phyloP scores from a whole-genome alignment of 805 yeast genomes.

The Jamesozyma rosinii region DNA sequence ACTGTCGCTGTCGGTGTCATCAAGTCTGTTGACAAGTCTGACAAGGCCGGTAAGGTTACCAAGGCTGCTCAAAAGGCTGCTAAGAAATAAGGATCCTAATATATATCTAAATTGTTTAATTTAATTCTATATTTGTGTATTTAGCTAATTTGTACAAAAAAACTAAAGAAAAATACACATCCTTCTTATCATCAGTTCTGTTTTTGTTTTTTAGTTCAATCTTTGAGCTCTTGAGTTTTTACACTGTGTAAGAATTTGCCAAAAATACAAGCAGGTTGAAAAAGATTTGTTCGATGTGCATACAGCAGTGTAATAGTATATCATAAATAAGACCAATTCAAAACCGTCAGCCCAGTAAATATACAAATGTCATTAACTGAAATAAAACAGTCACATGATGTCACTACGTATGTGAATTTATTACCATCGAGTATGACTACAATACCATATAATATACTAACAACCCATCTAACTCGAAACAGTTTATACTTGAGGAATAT shows the following conservation, averaged over 20 bases:
- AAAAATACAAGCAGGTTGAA: too few relatives aligned
- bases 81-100: conserved; percentile 27
- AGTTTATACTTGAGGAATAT: conserved; percentile 17
- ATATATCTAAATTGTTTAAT: not conserved
- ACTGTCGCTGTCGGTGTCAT: conserved; percentile 99
- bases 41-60: conserved; percentile 39
- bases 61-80: conserved; percentile 20
- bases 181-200: not conserved
- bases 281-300: too few relatives aligned
- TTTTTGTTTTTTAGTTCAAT: too few relatives aligned
- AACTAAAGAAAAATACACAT: not conserved
- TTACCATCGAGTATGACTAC: not conserved
- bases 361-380: not conserved
- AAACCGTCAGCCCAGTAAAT: not conserved
- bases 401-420: not conserved
- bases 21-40: conserved; percentile 86
- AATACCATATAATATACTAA: too few relatives aligned
- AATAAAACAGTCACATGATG: not conserved
- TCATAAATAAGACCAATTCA: too few relatives aligned
- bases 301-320: too few relatives aligned
- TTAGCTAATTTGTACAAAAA: not conserved
- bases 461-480: not conserved
- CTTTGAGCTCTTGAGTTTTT: too few relatives aligned
- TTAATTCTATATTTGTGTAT: not conserved
- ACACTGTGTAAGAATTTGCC: too few relatives aligned